These are phyloP conservation scores for Mortierella sp. DNA, from an alignment of 371 early-diverging fungal species.

Conservation along the genomic window DNA sequence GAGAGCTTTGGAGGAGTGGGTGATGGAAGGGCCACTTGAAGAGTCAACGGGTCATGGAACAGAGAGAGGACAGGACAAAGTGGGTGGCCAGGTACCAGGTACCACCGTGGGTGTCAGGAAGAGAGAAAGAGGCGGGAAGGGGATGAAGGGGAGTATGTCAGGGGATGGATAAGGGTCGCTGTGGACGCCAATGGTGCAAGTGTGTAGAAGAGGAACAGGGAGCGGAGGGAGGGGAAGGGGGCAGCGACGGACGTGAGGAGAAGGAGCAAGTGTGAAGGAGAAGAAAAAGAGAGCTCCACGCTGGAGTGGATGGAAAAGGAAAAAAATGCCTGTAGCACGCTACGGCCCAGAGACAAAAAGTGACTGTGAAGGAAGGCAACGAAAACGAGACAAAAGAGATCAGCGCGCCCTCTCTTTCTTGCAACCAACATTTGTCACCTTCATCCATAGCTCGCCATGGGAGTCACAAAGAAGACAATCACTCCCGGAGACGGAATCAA, in stretches of 20 bases:
- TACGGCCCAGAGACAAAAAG: neutral
- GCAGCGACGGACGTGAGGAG: neutral
- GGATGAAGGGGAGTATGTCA: neutral
- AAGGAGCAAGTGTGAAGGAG: too few relatives aligned
- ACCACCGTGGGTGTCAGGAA: neutral
- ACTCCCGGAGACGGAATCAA: slow-evolving; percentile 81
- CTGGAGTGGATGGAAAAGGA: neutral
- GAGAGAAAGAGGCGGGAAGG: neutral
- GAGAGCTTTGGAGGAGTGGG: neutral
- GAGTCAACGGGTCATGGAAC: neutral
- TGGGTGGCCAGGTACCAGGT: neutral
- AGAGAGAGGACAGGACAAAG: neutral
- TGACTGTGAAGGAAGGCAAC: neutral
- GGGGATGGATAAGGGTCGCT: neutral
- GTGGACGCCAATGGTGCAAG: too few relatives aligned
- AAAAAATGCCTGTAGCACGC: neutral
- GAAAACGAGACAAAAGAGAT: neutral
- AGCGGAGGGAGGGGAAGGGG: neutral
- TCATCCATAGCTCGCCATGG: slow-evolving; percentile 24
- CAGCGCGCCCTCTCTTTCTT: neutral
- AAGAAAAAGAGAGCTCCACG: neutral
- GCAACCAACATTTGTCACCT: neutral
- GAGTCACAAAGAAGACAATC: slow-evolving; percentile 59
- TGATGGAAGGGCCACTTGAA: slow-evolving; percentile 5
- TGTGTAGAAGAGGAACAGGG: neutral